Evolutionary conservation across 805 yeast species (phyloP).

Genomic region (Kregervanrija fluxuum): DNA sequence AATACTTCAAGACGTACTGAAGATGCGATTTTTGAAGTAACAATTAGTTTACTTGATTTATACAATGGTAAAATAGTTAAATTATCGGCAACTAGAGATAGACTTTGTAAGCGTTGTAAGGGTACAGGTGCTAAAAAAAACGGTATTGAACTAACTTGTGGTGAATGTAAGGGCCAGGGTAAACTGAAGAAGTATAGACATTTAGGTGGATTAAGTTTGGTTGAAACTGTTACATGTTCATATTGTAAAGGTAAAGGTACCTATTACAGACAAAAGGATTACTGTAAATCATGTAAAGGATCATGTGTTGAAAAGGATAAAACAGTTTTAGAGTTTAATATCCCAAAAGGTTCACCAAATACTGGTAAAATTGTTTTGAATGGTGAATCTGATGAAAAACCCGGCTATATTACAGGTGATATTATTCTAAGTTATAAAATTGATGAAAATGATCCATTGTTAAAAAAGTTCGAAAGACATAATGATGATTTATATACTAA

Average conservation of each 20-base stretch:
- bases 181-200: conserved; percentile 49
- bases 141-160: conserved; percentile 51
- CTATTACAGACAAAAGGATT: conserved; percentile 53
- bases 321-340: conserved; percentile 67
- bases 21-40: conserved; percentile 61
- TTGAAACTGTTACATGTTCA: conserved; percentile 52
- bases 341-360: conserved; percentile 62
- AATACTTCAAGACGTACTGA: conserved; percentile 34
- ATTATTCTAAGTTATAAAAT: conserved; percentile 56
- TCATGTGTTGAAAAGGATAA: conserved; percentile 52
- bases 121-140: conserved; percentile 70
- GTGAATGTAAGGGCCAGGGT: conserved; percentile 70
- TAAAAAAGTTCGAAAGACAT: conserved; percentile 32
- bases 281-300: conserved; percentile 74
- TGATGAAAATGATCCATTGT: conserved; percentile 29
- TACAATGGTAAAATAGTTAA: conserved; percentile 78
- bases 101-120: conserved; percentile 63
- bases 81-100: conserved; percentile 61
- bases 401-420: conserved; percentile 72
- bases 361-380: conserved; percentile 54
- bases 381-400: conserved; percentile 72
- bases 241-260: conserved; percentile 69
- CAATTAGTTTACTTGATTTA: conserved; percentile 63
- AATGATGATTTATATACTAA: conserved; percentile 60
- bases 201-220: conserved; percentile 68